These are phyloP conservation scores for Eustoma russellianum DNA, from an alignment of 257 asterid genomes.

Conservation along the genomic window DNA sequence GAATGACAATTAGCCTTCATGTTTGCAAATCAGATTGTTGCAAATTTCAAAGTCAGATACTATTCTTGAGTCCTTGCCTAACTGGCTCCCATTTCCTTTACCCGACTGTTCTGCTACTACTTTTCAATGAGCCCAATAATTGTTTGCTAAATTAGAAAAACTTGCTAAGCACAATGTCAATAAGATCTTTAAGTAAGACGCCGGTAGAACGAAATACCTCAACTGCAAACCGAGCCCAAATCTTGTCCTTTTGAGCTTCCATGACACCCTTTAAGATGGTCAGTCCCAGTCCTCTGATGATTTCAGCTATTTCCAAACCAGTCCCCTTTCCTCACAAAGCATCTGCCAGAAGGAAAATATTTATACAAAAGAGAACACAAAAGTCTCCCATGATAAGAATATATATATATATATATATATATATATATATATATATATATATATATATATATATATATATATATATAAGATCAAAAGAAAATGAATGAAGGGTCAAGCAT, in stretches of 20 bases:
- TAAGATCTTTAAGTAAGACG: too few species aligned
- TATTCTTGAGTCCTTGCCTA: too few species aligned
- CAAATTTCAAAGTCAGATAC: too few species aligned
- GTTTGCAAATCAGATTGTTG: too few species aligned
- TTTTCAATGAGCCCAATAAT: not conserved
- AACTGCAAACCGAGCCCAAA: conserved; percentile 83
- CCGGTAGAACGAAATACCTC: conserved; percentile 46
- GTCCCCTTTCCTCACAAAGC: conserved; percentile 82
- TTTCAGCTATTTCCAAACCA: conserved; percentile 88
- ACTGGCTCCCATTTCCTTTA: too few species aligned
- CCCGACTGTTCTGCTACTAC: too few species aligned
- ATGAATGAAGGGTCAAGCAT: not conserved
- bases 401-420: too few species aligned
- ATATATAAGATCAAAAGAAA: not conserved
- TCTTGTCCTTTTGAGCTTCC: conserved; percentile 75
- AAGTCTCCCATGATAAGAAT: conserved; percentile 3
- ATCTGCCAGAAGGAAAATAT: conserved; percentile 36
- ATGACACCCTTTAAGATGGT: conserved; percentile 85
- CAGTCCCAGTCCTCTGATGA: conserved; percentile 78
- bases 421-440: too few species aligned
- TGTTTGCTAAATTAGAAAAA: not conserved
- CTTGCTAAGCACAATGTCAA: too few species aligned
- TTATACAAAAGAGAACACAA: not conserved
- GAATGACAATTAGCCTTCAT: too few species aligned
- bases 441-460: too few species aligned